Base-by-base conservation (phyloP, 1,284 basidiomycete genomes). In the Apiotrichum siamense region DNA sequence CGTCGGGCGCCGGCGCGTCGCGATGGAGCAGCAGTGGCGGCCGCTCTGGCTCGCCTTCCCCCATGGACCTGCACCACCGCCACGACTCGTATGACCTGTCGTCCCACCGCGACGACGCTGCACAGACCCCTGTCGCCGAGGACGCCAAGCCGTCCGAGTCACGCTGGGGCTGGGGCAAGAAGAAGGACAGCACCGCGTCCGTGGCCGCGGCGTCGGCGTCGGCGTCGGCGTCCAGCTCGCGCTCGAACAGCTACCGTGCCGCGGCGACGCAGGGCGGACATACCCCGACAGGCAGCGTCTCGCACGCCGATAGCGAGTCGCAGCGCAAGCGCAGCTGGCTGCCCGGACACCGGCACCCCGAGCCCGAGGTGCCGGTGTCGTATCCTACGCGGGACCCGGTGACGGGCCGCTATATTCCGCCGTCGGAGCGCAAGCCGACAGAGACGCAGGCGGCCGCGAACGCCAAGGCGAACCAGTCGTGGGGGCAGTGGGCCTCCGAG, bases 351-450 rank as follows among this genome's bases (percentile, higher is more conserved):
- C 13, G 4, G 13, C n/a, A 10, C 15, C 13, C 18, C 27, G 18
- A 25, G 6, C 26, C 4, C n/a, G 18, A 15, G 9, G 26, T 27
- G 15, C 13, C 24, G 4, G 15, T 18, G 9, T 20, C 40, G 40
- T 42, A 40, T 15, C 20, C 38, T 2, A 40, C 38, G 1, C 25
- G 23, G 24, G 38, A 40, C 38, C 38, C 38, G 12, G 38, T 18
- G 17, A 25, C 38, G 6, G 38, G 40, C 7, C 53, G 53, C 4
- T 57, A 57, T 39, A 48, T 53, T 7, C 55, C 55, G 21, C 55
- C 55, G 4, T 49, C 46, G 17, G 47, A 57, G 44, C 55, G 55
- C 38, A 21, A 27, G 40, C 38, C 48, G n/a, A n/a, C n/a, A n/a
- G n/a, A n/a, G 12, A 47, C 35, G 27, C 33, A 43, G 25, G 26